A percentile compares a stretch with the other conserved stretches of the same genome.
Evolutionary conservation across 352 stramenopile genomes (phyloP).

Genomic region (Pythium brassicae): DNA sequence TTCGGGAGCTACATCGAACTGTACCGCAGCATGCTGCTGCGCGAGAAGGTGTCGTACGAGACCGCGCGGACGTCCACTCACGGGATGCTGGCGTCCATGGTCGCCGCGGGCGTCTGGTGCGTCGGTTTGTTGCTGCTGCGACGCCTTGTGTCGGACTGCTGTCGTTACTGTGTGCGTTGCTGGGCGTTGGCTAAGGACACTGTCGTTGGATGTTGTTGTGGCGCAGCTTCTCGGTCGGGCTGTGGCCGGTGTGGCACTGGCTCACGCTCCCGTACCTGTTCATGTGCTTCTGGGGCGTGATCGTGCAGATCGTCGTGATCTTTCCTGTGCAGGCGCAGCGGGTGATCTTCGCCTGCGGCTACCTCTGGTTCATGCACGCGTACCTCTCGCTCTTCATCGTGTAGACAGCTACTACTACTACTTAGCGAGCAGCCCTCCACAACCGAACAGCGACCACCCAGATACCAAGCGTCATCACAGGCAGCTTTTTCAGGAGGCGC

Average conservation of each 20-base stretch:
- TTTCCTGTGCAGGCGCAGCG: slow-evolving; percentile 55
- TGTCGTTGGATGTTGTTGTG: neutral
- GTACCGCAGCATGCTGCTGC: slow-evolving; percentile 50
- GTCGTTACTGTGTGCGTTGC: neutral
- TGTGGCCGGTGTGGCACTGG: slow-evolving; percentile 77
- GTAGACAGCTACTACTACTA: slow-evolving; percentile 1
- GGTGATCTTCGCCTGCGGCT: slow-evolving; percentile 51
- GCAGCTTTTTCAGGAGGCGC: too few relatives aligned
- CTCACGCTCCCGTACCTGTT: slow-evolving; percentile 73
- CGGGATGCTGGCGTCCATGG: slow-evolving; percentile 56
- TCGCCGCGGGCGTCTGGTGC: slow-evolving; percentile 52
- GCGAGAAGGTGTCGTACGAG: slow-evolving; percentile 61
- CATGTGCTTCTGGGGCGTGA: slow-evolving; percentile 80
- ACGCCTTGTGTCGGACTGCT: neutral
- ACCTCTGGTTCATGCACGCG: slow-evolving; percentile 75
- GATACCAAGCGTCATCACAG: too few relatives aligned
- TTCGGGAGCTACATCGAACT: slow-evolving; percentile 72
- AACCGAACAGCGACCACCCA: too few relatives aligned
- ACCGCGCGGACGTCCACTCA: slow-evolving; percentile 62
- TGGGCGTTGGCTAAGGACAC: too few relatives aligned
- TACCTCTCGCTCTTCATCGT: slow-evolving; percentile 49
- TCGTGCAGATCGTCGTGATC: slow-evolving; percentile 64
- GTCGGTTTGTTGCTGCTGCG: neutral
- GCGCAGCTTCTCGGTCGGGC: slow-evolving; percentile 57
- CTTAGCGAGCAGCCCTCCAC: too few relatives aligned